A percentile compares a stretch with the other conserved stretches of the same genome.
These are phyloP conservation scores for Botryotinia convoluta DNA, from an alignment of 2,329 filamentous ascomycete genomes.

Conservation along the genomic window DNA sequence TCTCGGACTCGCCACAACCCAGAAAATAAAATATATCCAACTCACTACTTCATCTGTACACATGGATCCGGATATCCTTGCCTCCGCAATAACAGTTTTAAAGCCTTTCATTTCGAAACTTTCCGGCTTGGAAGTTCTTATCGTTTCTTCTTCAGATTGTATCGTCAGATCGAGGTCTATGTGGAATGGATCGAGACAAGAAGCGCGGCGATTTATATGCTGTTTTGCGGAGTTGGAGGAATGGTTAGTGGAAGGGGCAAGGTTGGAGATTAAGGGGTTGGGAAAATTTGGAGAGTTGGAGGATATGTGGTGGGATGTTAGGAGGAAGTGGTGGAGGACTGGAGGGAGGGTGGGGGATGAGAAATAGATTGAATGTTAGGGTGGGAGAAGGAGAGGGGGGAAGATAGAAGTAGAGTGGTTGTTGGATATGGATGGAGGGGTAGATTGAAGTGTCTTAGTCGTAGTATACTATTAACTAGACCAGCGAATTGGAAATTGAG, in stretches of 20 bases:
- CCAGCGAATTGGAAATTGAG: neutral
- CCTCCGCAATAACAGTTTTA: slow-evolving; percentile 13
- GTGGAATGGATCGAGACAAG: neutral
- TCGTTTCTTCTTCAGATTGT: neutral
- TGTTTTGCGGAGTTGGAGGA: slow-evolving; percentile 16
- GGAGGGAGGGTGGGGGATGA: neutral
- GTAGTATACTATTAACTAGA: neutral
- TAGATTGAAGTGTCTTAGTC: neutral
- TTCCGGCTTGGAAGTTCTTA: neutral
- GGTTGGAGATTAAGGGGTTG: slow-evolving; percentile 1
- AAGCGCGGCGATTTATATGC: neutral
- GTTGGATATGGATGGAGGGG: neutral
- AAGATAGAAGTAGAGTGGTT: neutral
- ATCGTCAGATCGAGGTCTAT: rapidly evolving
- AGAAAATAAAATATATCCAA: slow-evolving; percentile 8
- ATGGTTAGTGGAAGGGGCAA: neutral
- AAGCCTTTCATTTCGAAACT: slow-evolving; percentile 6
- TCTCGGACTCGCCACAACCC: neutral
- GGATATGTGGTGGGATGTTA: slow-evolving; percentile 16
- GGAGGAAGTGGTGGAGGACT: slow-evolving; percentile 17
- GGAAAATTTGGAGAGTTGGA: neutral
- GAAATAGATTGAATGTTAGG: neutral
- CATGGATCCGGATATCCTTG: slow-evolving; percentile 18
- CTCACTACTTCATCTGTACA: neutral
- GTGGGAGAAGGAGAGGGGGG: neutral